phyloP scores from a whole-genome alignment of 768 basidiomycete genomes.

The Lactifluus subvellereus region DNA sequence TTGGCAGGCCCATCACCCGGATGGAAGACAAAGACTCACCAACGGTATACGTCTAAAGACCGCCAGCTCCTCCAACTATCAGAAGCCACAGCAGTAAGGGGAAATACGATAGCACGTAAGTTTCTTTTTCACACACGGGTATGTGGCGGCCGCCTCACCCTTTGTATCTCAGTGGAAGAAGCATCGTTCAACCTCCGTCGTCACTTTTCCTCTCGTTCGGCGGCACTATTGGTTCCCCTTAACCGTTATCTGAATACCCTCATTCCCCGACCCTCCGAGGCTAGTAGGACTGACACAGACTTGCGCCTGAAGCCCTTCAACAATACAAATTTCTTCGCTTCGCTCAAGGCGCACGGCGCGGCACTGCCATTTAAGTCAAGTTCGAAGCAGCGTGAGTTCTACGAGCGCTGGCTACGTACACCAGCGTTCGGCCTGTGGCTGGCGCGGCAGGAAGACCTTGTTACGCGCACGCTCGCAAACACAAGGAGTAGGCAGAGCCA shows the following conservation, averaged over 20 bases:
- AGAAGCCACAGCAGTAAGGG: conserved; percentile 49
- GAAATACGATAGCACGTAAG: conserved; percentile 49
- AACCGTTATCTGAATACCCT: conserved; percentile 87
- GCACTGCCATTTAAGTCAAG: conserved; percentile 70
- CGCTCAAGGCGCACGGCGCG: conserved; percentile 63
- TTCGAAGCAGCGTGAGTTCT: conserved; percentile 64
- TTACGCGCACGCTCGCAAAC: conserved; percentile 46
- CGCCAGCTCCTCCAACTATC: conserved; percentile 63
- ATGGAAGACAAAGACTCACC: conserved; percentile 75
- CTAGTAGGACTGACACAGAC: conserved; percentile 30
- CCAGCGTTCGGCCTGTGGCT: conserved; percentile 79
- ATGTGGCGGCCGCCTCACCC: conserved; percentile 1
- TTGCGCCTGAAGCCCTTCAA: conserved; percentile 65
- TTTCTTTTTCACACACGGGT: conserved; percentile 21
- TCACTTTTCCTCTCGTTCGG: conserved; percentile 83
- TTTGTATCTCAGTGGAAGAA: conserved; percentile 43
- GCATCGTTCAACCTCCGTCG: conserved; percentile 63
- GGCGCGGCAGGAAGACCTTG: conserved; percentile 66
- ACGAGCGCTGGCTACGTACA: conserved; percentile 68
- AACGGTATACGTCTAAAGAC: conserved; percentile 83
- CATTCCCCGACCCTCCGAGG: conserved; percentile 63
- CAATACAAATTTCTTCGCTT: conserved; percentile 60
- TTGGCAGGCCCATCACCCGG: conserved; percentile 55
- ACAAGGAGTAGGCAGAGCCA: not conserved
- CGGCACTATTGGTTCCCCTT: conserved; percentile 80